Conservation (phyloP, 2,329 filamentous ascomycete genomes). For the Mariannaea sp. region DNA sequence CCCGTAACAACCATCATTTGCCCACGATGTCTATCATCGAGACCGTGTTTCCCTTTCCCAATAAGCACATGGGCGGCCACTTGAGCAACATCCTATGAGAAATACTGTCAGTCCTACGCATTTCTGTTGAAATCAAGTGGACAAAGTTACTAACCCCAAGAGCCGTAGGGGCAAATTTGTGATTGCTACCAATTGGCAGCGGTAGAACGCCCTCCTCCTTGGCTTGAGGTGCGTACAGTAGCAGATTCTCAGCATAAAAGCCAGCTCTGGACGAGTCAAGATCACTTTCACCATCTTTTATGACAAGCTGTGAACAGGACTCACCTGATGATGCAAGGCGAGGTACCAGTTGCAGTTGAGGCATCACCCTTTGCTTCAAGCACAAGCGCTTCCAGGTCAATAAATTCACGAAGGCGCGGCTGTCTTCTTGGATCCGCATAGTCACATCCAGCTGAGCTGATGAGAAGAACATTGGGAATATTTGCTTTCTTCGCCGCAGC, state of each 20-base stretch:
- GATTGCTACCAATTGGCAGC: slow-evolving; percentile 51
- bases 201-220: slow-evolving; percentile 51
- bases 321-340: slow-evolving; percentile 52
- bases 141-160: slow-evolving; percentile 48
- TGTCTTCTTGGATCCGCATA: slow-evolving; percentile 54
- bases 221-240: slow-evolving; percentile 52
- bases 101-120: not conserved
- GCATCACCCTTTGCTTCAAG: slow-evolving; percentile 49
- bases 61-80: slow-evolving; percentile 54
- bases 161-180: slow-evolving; percentile 57
- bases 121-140: not conserved
- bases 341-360: slow-evolving; percentile 47
- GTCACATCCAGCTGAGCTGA: slow-evolving; percentile 55
- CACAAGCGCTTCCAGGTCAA: slow-evolving; percentile 52
- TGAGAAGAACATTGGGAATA: slow-evolving; percentile 51
- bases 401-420: slow-evolving; percentile 55
- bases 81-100: slow-evolving; percentile 53
- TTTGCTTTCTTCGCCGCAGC: slow-evolving; percentile 50
- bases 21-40: slow-evolving; percentile 55
- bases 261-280: slow-evolving; percentile 44
- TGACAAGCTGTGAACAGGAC: slow-evolving; percentile 1
- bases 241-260: slow-evolving; percentile 58
- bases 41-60: slow-evolving; percentile 54
- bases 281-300: not conserved
- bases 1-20: slow-evolving; percentile 58